Conservation (phyloP, 805 yeast species). For the Starmera caribaea region DNA sequence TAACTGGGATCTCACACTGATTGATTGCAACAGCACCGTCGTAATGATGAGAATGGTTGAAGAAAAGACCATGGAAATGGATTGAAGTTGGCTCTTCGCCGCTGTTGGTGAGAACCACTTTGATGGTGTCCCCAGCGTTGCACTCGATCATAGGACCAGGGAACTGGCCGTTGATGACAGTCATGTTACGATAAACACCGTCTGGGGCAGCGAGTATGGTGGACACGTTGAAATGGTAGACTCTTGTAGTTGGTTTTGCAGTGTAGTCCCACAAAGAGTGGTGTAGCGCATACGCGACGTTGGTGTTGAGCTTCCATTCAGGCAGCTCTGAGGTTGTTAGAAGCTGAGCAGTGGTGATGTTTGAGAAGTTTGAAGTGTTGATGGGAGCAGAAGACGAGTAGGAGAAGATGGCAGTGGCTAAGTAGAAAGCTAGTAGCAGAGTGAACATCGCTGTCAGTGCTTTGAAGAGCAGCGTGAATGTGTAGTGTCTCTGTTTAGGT, state of each 20-base stretch:
- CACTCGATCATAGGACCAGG: slow-evolving; percentile 45
- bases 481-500: no score
- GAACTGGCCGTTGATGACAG: slow-evolving; percentile 26
- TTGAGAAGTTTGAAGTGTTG: neutral
- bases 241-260: slow-evolving; percentile 13
- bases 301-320: slow-evolving; percentile 19
- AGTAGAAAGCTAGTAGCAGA: no score
- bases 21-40: slow-evolving; percentile 45
- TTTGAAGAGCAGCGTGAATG: no score
- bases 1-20: slow-evolving; percentile 36
- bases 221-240: slow-evolving; percentile 15
- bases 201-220: slow-evolving; percentile 19
- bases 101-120: slow-evolving; percentile 31
- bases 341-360: neutral
- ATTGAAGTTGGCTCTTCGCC: slow-evolving; percentile 30
- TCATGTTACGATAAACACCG: slow-evolving; percentile 21
- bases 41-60: slow-evolving; percentile 33
- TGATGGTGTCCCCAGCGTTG: slow-evolving; percentile 33
- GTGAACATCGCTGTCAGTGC: no score
- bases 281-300: slow-evolving; percentile 15
- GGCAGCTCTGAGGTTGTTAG: neutral
- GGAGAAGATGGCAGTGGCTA: no score
- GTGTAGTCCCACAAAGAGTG: slow-evolving; percentile 12
- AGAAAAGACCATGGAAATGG: slow-evolving; percentile 44
- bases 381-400: neutral